Conservation (phyloP, 805 yeast genomes). For the Henningerozyma blattae region DNA sequence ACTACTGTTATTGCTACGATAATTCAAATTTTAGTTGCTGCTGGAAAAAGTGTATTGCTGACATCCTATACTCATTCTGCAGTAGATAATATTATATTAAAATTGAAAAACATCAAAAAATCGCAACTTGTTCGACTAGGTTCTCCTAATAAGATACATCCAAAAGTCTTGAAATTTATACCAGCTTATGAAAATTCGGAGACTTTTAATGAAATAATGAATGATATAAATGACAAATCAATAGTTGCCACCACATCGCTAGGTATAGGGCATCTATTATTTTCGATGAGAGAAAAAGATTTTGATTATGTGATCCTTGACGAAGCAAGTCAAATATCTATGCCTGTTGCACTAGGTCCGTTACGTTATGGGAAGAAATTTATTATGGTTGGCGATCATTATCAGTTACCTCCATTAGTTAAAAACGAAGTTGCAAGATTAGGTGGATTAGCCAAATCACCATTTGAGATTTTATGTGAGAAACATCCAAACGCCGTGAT, state of each 20-base stretch:
- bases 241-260: slow-evolving; percentile 87
- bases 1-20: slow-evolving; percentile 80
- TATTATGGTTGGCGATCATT: slow-evolving; percentile 92
- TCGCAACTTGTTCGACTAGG: slow-evolving; percentile 61
- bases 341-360: slow-evolving; percentile 89
- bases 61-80: slow-evolving; percentile 93
- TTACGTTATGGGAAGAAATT: slow-evolving; percentile 65
- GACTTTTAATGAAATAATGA: slow-evolving; percentile 34
- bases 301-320: slow-evolving; percentile 94
- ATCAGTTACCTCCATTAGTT: slow-evolving; percentile 84
- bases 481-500: slow-evolving; percentile 63
- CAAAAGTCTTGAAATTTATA: slow-evolving; percentile 41
- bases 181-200: slow-evolving; percentile 31
- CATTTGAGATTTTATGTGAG: slow-evolving; percentile 67
- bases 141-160: slow-evolving; percentile 43
- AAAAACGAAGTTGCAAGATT: slow-evolving; percentile 49
- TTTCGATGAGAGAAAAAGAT: slow-evolving; percentile 27
- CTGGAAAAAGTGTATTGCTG: slow-evolving; percentile 57
- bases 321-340: slow-evolving; percentile 91
- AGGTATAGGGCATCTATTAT: slow-evolving; percentile 34
- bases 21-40: slow-evolving; percentile 42
- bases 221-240: slow-evolving; percentile 40
- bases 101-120: slow-evolving; percentile 36
- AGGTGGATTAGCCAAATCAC: slow-evolving; percentile 50
- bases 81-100: slow-evolving; percentile 80